phyloP scores from a whole-genome alignment of 768 basidiomycete species.

The Macrolepiota fuliginosa region DNA sequence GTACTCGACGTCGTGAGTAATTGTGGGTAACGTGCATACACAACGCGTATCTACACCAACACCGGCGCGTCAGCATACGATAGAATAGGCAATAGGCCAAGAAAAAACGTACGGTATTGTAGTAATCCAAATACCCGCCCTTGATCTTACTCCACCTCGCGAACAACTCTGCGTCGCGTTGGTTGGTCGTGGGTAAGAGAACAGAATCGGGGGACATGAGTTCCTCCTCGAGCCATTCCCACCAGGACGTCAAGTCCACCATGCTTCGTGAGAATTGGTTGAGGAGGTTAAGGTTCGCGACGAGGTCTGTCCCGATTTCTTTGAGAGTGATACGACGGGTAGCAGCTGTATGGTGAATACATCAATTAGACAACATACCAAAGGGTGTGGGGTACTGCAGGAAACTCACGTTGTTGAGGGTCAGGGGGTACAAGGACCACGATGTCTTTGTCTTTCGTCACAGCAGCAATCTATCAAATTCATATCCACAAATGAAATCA shows the following conservation, averaged over 20 bases:
- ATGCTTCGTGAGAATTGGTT: slow-evolving; percentile 27
- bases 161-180: slow-evolving; percentile 10
- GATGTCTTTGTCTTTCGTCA: slow-evolving; percentile 31
- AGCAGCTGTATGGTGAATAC: slow-evolving; percentile 20
- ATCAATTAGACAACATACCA: neutral
- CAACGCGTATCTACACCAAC: slow-evolving; percentile 22
- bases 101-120: slow-evolving; percentile 23
- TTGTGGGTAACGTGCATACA: slow-evolving; percentile 24
- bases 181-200: slow-evolving; percentile 10
- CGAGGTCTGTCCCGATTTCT: slow-evolving; percentile 35
- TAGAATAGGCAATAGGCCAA: neutral
- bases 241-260: slow-evolving; percentile 30
- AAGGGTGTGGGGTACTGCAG: neutral
- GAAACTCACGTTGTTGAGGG: slow-evolving; percentile 29
- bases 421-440: slow-evolving; percentile 34
- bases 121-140: slow-evolving; percentile 25
- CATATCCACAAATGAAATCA: neutral
- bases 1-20: slow-evolving; percentile 24
- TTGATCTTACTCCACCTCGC: slow-evolving; percentile 23
- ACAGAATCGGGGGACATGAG: slow-evolving; percentile 18
- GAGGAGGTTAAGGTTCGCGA: slow-evolving; percentile 35
- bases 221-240: slow-evolving; percentile 27
- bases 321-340: slow-evolving; percentile 31
- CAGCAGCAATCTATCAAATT: slow-evolving; percentile 33
- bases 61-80: neutral